Base-by-base conservation (phyloP, 2,329 filamentous ascomycete species). In the Fusarium tanahbumbuense region DNA sequence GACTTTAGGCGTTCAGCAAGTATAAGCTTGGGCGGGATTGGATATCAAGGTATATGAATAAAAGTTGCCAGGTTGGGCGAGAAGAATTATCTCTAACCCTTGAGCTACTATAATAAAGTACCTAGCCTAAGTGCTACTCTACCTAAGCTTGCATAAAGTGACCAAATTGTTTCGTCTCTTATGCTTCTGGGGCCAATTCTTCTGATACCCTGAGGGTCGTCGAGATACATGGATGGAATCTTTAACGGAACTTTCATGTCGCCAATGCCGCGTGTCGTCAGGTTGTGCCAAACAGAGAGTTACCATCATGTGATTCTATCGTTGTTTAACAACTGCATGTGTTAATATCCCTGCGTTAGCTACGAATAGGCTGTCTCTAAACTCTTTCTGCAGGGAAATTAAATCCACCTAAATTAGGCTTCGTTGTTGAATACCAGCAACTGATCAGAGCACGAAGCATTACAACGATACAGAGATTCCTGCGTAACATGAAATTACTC, bases 1-100 rank as follows among this genome's bases (percentile, higher is more conserved):
- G 67, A 70, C 62, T 70, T 12, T 45, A 42, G 34, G 49, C 34
- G 34, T 27, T 8, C 23, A 22, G 32, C 9, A 8, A 27, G 25
- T 27, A 27, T 27, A 15, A 37, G 34, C 10, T 37, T n/a, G 34
- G 18, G 34, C 10, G 34, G 9, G 28, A 28, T 28, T 11, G 34
- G 16, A 18, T 37, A 37, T 37, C 34, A n/a, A 37, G 34, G 49
- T 53, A 16, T 16, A 52, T 52, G 8, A 22, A 27, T 12, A 52
- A 34, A 8, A 18, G 12, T 50, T 22, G 23, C 37, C 32, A 7
- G 28, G 28, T 28, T 28, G 11, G 28, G 28, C 13, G 11, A 28
- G 28, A 28, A 28, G 28, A 28, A 28, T 28, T 2, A 7, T 28
- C 28, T 28, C 28, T 13, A 28, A 28, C 11, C 28, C 28, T 28